Evolutionary conservation across 1,284 basidiomycete species (phyloP).

Genomic region (Takashimella koratensis): DNA sequence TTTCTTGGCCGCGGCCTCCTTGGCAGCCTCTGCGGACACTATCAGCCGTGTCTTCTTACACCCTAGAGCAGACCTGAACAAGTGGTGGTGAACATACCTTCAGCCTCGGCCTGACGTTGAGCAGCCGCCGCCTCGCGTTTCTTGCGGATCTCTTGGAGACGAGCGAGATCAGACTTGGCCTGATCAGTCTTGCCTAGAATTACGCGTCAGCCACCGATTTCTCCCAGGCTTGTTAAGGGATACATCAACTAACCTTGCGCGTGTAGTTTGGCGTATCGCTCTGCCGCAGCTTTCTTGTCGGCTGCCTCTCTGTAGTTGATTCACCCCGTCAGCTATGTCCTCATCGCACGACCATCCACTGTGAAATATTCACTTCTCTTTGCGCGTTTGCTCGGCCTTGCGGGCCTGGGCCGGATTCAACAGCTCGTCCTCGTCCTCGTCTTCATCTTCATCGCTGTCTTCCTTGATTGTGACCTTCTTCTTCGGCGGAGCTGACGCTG

Average conservation of each 20-base stretch:
- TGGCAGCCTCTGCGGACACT: slow-evolving; percentile 33
- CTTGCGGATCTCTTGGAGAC: slow-evolving; percentile 77
- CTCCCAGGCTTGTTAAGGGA: not conserved
- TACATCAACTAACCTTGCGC: slow-evolving; percentile 34
- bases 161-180: slow-evolving; percentile 82
- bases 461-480: slow-evolving; percentile 44
- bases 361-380: slow-evolving; percentile 69
- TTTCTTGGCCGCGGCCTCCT: slow-evolving; percentile 45
- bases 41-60: slow-evolving; percentile 5
- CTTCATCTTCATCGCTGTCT: slow-evolving; percentile 55
- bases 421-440: slow-evolving; percentile 52
- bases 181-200: slow-evolving; percentile 56
- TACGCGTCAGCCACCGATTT: not conserved
- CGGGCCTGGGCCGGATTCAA: slow-evolving; percentile 14
- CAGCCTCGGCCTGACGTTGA: slow-evolving; percentile 76
- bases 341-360: not conserved
- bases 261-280: slow-evolving; percentile 58
- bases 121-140: slow-evolving; percentile 81
- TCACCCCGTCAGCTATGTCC: not conserved
- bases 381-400: slow-evolving; percentile 57
- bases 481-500: slow-evolving; percentile 46
- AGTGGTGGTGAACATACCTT: slow-evolving; percentile 51
- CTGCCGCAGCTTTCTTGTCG: slow-evolving; percentile 82
- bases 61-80: not conserved
- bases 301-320: slow-evolving; percentile 65